Percentiles rank a stretch among this genome's conserved stretches.
Conservation (phyloP, 208 protist genomes). For the Crithidia bombi region DNA sequence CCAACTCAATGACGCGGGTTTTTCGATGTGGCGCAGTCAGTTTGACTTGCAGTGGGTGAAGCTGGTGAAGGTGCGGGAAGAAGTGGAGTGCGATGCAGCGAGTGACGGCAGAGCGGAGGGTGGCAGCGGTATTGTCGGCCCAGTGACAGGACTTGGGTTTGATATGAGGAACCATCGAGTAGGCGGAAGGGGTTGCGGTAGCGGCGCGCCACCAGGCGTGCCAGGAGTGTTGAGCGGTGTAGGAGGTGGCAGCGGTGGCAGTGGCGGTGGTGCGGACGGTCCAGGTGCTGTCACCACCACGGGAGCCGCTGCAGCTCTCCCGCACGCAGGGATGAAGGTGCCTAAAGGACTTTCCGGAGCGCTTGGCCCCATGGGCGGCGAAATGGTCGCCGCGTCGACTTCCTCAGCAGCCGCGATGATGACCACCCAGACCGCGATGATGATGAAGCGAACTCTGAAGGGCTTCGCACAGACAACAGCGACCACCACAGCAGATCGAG, state of each 20-base stretch:
- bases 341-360: constrained; percentile 15
- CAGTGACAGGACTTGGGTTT: not conserved
- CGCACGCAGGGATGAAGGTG: not conserved
- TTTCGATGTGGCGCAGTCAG: constrained; percentile 58
- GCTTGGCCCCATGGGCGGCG: constrained; percentile 7
- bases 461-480: constrained; percentile 29
- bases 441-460: constrained; percentile 37
- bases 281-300: not conserved
- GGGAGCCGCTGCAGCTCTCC: not conserved
- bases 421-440: constrained; percentile 31
- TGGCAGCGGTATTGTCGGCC: not conserved
- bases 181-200: not conserved
- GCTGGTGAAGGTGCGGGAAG: constrained; percentile 36
- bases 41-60: constrained; percentile 65
- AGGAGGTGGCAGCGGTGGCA: not conserved
- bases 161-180: not conserved
- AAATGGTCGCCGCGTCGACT: constrained; percentile 4
- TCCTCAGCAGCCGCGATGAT: constrained; percentile 30
- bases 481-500: constrained; percentile 14
- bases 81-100: not conserved
- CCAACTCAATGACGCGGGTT: constrained; percentile 61
- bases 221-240: not conserved
- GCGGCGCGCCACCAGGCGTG: not conserved
- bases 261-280: not conserved
- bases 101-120: constrained; percentile 1